These are phyloP conservation scores for Trypanosoma avium DNA, from an alignment of 208 protist genomes.

Conservation along the genomic window DNA sequence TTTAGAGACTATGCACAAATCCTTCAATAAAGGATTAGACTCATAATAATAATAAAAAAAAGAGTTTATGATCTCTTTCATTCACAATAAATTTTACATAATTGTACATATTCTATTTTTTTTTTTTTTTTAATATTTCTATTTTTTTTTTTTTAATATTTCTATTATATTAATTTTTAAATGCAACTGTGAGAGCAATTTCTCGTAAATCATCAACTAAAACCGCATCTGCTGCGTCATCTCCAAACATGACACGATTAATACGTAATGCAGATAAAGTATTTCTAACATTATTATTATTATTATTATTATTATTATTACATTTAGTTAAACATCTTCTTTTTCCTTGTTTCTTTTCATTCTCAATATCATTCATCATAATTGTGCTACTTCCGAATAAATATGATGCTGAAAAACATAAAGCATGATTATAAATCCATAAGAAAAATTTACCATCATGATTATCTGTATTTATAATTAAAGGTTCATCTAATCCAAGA, in stretches of 20 bases:
- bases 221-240: constrained; percentile 12
- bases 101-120: too few species aligned
- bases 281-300: neutral
- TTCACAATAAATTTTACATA: too few species aligned
- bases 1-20: too few species aligned
- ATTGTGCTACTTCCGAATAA: neutral
- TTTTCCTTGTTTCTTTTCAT: neutral
- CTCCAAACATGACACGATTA: constrained; percentile 27
- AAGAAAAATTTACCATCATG: constrained; percentile 27
- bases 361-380: neutral
- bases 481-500: constrained; percentile 13
- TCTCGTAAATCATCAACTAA: constrained; percentile 26
- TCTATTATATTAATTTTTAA: constrained; percentile 6
- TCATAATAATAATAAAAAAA: too few species aligned
- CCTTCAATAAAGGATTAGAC: too few species aligned
- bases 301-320: neutral
- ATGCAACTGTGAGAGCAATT: constrained; percentile 16
- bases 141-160: too few species aligned
- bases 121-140: too few species aligned
- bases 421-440: constrained; percentile 15
- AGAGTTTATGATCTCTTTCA: too few species aligned
- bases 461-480: constrained; percentile 28
- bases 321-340: neutral
- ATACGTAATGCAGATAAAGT: constrained; percentile 6
- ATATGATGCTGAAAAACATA: constrained; percentile 10